Base-by-base conservation (phyloP, 2,329 filamentous ascomycete species). In the Exophiala aquamarina region DNA sequence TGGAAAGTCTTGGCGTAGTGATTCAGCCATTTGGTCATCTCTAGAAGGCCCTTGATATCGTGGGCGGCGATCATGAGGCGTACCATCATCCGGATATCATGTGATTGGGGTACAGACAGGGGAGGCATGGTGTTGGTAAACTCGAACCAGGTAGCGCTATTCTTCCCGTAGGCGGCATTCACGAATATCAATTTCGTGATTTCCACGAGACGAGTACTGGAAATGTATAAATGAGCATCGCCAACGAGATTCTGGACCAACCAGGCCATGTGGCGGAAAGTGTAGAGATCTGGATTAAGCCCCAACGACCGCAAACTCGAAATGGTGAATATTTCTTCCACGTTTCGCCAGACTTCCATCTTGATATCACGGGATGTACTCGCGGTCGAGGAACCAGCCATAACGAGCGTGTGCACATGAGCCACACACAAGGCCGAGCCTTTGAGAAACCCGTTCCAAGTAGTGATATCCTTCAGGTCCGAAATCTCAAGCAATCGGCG, bases 1-100 rank as follows among this genome's bases (percentile, higher is more conserved):
- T 15, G 61, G 61, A 46, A 43, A 63, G 57, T 14, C 47, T 49
- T 33, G 62, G 59, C 40, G 57, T 64, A 33, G 44, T 56, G 47
- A 52, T 62, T 41, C 37, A 59, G 14, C 56, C 56, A 40, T 55
- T 43, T 3, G 62, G 63, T 23, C 47, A 62, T 15, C 11, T 34
- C 45, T 10, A 56, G 14, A 8, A 56, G 14, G 31, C 44, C 44
- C n/a, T 35, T 21, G 19, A 48, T 19, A 42, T 51, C 36, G 33
- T 49, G 32, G 7, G 39, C 34, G 19, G 47, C 50, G 7, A 49
- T 43, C 9, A 58, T 32, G 4, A 50, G 20, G 26, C 50, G 41
- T 10, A 53, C 46, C 49, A 58, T 43, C 20, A 47, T 28, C 33
- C 42, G 44, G 14, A 58, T 21, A 31, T 54, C 51, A 7, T 40